Evolutionary conservation across 805 yeast species (phyloP), one percentile per base, ranked within the genome.

Genomic region (Soucietia sequanensis): DNA sequence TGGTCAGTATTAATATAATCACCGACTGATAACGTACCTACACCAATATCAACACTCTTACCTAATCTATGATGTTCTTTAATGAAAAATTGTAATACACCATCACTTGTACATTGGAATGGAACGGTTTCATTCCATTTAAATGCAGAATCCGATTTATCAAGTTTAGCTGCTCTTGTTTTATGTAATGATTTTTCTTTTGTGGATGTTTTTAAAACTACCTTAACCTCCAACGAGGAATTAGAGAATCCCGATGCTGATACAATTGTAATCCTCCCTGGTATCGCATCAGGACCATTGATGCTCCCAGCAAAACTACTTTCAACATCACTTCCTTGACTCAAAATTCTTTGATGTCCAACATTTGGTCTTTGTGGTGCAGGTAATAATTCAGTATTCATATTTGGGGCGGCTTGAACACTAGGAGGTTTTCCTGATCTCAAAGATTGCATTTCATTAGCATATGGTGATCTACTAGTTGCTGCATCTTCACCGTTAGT

Each of bases 11-110:
- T 77, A 29, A 65, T 46, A n/a, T 62, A 70, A 12, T 81, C 81
- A 26, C 61, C 50, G 42, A 85, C 61, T 9, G 62, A 58, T 20
- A 87, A 48, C 24, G 75, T 66, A 6, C 78, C 79, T 30, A 68
- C 68, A 9, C 84, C 95, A 26, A 88, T 36, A 37, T 77, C 84
- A 18, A 67, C 64, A 46, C 77, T 81, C 51, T 82, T 80, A 24
- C 95, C 89, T 47, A 90, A 72, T 2, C 78, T 73, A 54, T 85
- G 93, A 50, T 77, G 84, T 22, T 80, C 78, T 27, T 77, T 68
- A 18, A 86, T 76, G 26, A 70, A 68, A 50, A 91, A 76, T 3
- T 76, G 63, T 27, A 90, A 50, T 35, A 66, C 71, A 3, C 81
- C 80, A 8, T 75, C 81, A 4, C 80, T 60, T 4, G 81, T 68